A percentile compares a stretch with the other conserved stretches of the same genome.
Evolutionary conservation across 2,329 filamentous ascomycete genomes (phyloP).

Genomic region (Neofusicoccum cordaticola): DNA sequence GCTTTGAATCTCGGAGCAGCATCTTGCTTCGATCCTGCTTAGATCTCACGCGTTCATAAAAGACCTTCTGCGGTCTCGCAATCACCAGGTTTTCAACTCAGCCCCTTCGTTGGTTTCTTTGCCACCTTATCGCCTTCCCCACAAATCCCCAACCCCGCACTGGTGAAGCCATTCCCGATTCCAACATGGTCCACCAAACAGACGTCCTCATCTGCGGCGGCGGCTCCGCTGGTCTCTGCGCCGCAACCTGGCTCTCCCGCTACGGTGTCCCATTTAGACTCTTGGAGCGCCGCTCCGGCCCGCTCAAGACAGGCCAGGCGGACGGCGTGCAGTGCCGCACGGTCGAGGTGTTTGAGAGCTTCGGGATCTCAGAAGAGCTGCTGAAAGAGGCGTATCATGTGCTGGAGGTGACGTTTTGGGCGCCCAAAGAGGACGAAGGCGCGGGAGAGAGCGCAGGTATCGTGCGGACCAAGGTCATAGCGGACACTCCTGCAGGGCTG

Average conservation of each 20-base stretch:
- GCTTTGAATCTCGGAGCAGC: not conserved
- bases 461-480: constrained; percentile 45
- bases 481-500: constrained; percentile 56
- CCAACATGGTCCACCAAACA: not conserved
- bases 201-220: constrained; percentile 58
- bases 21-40: too few species aligned
- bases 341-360: constrained; percentile 70
- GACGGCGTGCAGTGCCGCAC: constrained; percentile 66
- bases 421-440: constrained; percentile 24
- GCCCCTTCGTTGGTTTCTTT: too few species aligned
- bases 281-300: constrained; percentile 56
- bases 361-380: constrained; percentile 62
- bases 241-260: constrained; percentile 59
- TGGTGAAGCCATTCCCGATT: not conserved
- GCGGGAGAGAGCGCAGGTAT: constrained; percentile 33
- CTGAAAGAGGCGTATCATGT: constrained; percentile 66
- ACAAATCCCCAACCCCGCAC: too few species aligned
- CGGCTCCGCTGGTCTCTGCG: constrained; percentile 61
- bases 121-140: too few species aligned
- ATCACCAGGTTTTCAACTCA: too few species aligned
- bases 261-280: constrained; percentile 57
- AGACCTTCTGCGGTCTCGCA: too few species aligned
- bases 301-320: constrained; percentile 59
- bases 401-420: constrained; percentile 58
- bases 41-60: too few species aligned